phyloP scores from a whole-genome alignment of 2,329 filamentous ascomycete species.

The Ceratocystis alfenasii region DNA sequence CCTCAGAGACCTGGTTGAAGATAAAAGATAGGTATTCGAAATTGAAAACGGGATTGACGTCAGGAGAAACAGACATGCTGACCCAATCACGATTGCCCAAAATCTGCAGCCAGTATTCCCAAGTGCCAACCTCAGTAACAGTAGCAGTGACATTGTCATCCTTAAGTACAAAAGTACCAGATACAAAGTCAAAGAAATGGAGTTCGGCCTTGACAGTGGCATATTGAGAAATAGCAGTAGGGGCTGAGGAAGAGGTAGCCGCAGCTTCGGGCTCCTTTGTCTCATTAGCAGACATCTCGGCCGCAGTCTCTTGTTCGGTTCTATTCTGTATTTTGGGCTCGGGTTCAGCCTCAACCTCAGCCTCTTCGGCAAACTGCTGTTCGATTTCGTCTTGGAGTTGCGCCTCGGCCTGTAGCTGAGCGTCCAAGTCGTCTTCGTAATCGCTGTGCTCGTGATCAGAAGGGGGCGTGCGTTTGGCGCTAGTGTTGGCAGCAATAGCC shows the following conservation, averaged over 20 bases:
- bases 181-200: constrained; percentile 84
- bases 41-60: constrained; percentile 97
- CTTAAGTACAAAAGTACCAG: constrained; percentile 72
- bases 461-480: constrained; percentile 32
- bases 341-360: constrained; percentile 1
- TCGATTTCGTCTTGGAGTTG: constrained; percentile 18
- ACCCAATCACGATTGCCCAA: constrained; percentile 71
- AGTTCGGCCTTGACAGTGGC: constrained; percentile 68
- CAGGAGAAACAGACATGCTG: constrained; percentile 70
- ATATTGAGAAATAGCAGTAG: constrained; percentile 52
- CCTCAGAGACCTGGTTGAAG: constrained; percentile 87
- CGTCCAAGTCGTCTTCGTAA: constrained; percentile 16
- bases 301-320: background rate
- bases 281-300: background rate
- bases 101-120: constrained; percentile 94
- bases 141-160: constrained; percentile 63
- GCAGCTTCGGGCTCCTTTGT: constrained; percentile 9
- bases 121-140: constrained; percentile 76
- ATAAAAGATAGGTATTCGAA: constrained; percentile 99
- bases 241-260: background rate
- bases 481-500: constrained; percentile 34
- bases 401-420: constrained; percentile 20
- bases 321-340: constrained; percentile 1
- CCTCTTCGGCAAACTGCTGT: constrained; percentile 41
- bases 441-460: constrained; percentile 22